Base-by-base conservation (phyloP, 768 basidiomycete species). In the Mycena venus region DNA sequence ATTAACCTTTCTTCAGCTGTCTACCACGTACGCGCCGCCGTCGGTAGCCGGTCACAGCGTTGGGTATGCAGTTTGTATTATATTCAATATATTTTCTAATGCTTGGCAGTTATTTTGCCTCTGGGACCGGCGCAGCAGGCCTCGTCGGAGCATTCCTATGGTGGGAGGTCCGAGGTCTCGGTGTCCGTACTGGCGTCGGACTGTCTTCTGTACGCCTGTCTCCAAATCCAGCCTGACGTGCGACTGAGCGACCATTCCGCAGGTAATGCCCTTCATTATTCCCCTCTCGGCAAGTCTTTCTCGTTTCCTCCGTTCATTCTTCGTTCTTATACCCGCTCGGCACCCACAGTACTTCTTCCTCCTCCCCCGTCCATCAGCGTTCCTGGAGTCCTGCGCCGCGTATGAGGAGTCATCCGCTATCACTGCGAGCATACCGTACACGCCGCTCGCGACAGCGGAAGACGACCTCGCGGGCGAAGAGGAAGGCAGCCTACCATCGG, bases 111-210 rank as follows among this genome's bases (percentile, higher is more conserved):
- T 98, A 96, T 79, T 99, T 99, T 83, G 93, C 97, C 9, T 93
- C 94, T 11, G 98, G 98, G 0, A 99, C 98, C 0, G 98, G 98
- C 1, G 96, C 94, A 6, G 98, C 98, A 0, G 98, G 98, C 0
- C 90, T 99, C 1, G 94, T 93, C 1, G 98, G 98, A 9, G 96
- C 98, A 0, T 94, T 94, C 44, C 79, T 98, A 15, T 99, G 98
- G 98, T 99, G 98, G 98, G 88, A 96, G 75, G 85, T 99, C 5
- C 88, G 98, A 23, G 90, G 91, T 2, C 83, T 98, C 0, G 98
- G 98, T 25, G 96, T 99, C 7, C 89, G 91, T 53, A 78, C 86
- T 14, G 98, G 97, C 1, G 91, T 99, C 27, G 95, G 95, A 2
- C 79, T 98, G 25, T 96, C 95, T 12, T 90, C 95, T 17, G 96